A percentile compares a stretch with the other conserved stretches of the same genome.
Evolutionary conservation across 306 rosid species (phyloP).

Genomic region (Abrus pulchellus): DNA sequence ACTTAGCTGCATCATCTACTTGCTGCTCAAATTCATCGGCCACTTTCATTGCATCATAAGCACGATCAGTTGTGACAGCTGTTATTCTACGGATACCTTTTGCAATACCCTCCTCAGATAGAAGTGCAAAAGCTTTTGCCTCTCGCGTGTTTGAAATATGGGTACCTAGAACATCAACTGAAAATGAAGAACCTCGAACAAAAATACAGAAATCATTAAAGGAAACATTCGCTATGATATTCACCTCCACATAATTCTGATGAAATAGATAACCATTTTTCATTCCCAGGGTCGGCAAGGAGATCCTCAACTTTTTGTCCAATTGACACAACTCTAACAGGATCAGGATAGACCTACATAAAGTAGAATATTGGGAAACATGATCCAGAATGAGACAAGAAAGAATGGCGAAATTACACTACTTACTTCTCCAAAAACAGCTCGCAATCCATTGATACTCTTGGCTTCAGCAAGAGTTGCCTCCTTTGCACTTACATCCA

Average conservation of each 20-base stretch:
- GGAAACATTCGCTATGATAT: conserved; percentile 38
- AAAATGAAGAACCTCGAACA: conserved; percentile 47
- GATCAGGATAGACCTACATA: conserved; percentile 94
- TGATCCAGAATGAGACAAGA: conserved; percentile 35
- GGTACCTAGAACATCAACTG: conserved; percentile 69
- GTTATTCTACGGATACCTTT: conserved; percentile 95
- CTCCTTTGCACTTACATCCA: conserved; percentile 83
- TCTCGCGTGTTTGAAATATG: conserved; percentile 92
- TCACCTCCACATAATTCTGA: conserved; percentile 94
- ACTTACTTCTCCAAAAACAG: conserved; percentile 98
- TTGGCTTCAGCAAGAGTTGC: conserved; percentile 80
- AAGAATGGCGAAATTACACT: conserved; percentile 35
- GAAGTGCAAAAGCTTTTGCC: conserved; percentile 91
- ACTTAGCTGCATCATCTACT: conserved; percentile 68
- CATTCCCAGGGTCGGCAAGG: conserved; percentile 76
- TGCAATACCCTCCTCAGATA: conserved; percentile 98
- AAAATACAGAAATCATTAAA: conserved; percentile 32
- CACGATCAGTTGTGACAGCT: conserved; percentile 88
- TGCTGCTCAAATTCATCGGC: conserved; percentile 84
- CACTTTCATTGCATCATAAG: conserved; percentile 68
- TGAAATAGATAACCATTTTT: conserved; percentile 81
- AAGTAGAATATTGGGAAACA: conserved; percentile 43
- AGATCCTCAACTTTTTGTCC: conserved; percentile 92
- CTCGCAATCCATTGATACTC: conserved; percentile 86
- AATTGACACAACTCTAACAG: conserved; percentile 88